Conservation (phyloP, 352 stramenopile genomes). For the Pythium graminicola region DNA sequence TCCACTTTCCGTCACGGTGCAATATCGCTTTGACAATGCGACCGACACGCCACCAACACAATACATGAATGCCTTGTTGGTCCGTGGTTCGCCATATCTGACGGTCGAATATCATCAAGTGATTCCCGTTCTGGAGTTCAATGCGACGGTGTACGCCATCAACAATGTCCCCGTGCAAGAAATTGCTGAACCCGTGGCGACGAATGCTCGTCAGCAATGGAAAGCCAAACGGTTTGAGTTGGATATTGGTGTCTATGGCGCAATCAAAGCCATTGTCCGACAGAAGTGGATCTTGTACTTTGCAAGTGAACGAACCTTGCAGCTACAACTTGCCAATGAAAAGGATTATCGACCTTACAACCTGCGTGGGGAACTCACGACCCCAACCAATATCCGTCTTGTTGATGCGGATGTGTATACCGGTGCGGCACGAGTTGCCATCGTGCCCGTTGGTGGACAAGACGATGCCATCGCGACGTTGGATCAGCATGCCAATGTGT, state of each 20-base stretch:
- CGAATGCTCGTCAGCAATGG: slow-evolving; percentile 36
- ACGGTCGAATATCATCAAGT: slow-evolving; percentile 58
- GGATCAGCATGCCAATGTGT: too few relatives aligned
- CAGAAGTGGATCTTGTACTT: slow-evolving; percentile 30
- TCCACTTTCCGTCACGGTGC: slow-evolving; percentile 50
- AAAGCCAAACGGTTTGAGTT: slow-evolving; percentile 45
- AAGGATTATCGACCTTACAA: too few relatives aligned
- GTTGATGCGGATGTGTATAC: too few relatives aligned
- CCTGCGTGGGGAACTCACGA: too few relatives aligned
- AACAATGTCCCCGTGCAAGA: slow-evolving; percentile 39
- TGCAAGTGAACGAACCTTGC: slow-evolving; percentile 26
- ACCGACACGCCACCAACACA: slow-evolving; percentile 21
- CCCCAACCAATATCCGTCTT: slow-evolving; percentile 14
- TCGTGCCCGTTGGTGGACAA: slow-evolving; percentile 43
- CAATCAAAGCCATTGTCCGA: too few relatives aligned
- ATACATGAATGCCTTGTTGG: slow-evolving; percentile 51
- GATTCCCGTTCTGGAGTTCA: slow-evolving; percentile 46
- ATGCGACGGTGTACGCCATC: slow-evolving; percentile 50
- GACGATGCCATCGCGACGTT: too few relatives aligned
- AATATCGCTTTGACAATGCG: slow-evolving; percentile 44
- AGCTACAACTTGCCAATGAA: too few relatives aligned
- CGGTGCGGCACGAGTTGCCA: slow-evolving; percentile 46
- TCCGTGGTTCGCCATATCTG: slow-evolving; percentile 75
- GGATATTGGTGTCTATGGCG: too few relatives aligned
- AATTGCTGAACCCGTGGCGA: slow-evolving; percentile 37